Percentiles rank a stretch among this genome's conserved stretches.
Conservation (phyloP, 768 basidiomycete genomes). For the Galerina marginata region DNA sequence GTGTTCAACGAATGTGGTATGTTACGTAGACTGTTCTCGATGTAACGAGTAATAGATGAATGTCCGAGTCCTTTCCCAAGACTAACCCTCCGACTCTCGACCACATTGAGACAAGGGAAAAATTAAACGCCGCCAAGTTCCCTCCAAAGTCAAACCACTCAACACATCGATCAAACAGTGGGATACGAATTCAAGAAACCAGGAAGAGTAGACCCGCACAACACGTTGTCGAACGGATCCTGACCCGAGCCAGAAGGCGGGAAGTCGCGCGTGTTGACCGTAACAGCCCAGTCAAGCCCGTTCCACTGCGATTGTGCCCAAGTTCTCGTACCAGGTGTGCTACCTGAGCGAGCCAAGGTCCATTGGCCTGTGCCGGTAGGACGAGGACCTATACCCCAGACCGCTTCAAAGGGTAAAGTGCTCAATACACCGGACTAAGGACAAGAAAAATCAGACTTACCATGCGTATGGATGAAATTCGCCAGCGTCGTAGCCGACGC, state of each 20-base stretch:
- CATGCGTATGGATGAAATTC: constrained; percentile 10
- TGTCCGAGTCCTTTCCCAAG: too few relatives aligned
- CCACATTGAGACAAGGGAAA: too few relatives aligned
- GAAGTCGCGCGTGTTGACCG: constrained; percentile 8
- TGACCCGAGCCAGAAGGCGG: not conserved
- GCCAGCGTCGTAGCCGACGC: constrained; percentile 7
- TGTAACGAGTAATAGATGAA: too few relatives aligned
- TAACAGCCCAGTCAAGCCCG: not conserved
- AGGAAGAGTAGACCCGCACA: constrained; percentile 1
- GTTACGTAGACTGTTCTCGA: too few relatives aligned
- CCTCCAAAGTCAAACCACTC: too few relatives aligned
- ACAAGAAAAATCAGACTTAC: not conserved
- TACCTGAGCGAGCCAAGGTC: not conserved
- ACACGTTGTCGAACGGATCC: not conserved
- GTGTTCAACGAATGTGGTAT: too few relatives aligned
- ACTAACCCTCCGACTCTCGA: too few relatives aligned
- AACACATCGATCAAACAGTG: not conserved
- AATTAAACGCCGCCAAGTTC: too few relatives aligned
- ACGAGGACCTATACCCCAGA: constrained; percentile 7
- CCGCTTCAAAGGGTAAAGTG: not conserved
- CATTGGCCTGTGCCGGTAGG: not conserved
- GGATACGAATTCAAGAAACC: constrained; percentile 1
- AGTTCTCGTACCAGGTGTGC: constrained; percentile 1
- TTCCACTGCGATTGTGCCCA: not conserved
- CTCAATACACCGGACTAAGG: not conserved